phyloP scores from a whole-genome alignment of 2,329 filamentous ascomycete genomes.

The Sarocladium oryzae region DNA sequence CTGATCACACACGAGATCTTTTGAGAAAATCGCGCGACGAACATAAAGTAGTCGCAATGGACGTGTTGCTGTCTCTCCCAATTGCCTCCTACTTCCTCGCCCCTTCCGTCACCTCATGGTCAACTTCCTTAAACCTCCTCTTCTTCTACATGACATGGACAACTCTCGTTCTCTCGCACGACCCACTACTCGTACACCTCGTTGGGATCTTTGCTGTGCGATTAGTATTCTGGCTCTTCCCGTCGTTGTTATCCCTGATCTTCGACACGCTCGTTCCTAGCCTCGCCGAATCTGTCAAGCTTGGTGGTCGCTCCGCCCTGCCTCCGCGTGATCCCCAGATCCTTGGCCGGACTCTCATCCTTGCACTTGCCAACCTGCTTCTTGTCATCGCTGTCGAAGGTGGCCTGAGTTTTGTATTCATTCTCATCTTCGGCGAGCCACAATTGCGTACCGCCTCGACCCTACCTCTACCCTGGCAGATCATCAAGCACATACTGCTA shows the following conservation, averaged over 20 bases:
- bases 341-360: conserved; percentile 29
- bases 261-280: conserved; percentile 68
- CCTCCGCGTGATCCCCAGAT: conserved; percentile 35
- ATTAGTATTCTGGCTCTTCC: conserved; percentile 63
- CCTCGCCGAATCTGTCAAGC: conserved; percentile 62
- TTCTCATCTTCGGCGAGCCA: conserved; percentile 26
- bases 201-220: conserved; percentile 63
- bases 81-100: conserved; percentile 62
- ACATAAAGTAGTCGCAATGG: conserved; percentile 35
- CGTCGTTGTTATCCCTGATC: conserved; percentile 63
- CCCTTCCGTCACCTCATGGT: conserved; percentile 59
- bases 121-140: conserved; percentile 73
- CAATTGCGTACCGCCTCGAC: conserved; percentile 42
- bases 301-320: conserved; percentile 47
- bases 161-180: conserved; percentile 71
- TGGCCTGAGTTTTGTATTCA: conserved; percentile 30
- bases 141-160: conserved; percentile 92
- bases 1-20: no score
- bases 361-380: conserved; percentile 40
- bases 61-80: conserved; percentile 65
- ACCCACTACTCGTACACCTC: conserved; percentile 68
- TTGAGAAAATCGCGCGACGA: neutral
- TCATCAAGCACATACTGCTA: conserved; percentile 40
- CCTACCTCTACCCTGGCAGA: conserved; percentile 47
- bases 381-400: conserved; percentile 38